Evolutionary conservation across 805 yeast genomes (phyloP).

Genomic region (Teunomyces pallodes): DNA sequence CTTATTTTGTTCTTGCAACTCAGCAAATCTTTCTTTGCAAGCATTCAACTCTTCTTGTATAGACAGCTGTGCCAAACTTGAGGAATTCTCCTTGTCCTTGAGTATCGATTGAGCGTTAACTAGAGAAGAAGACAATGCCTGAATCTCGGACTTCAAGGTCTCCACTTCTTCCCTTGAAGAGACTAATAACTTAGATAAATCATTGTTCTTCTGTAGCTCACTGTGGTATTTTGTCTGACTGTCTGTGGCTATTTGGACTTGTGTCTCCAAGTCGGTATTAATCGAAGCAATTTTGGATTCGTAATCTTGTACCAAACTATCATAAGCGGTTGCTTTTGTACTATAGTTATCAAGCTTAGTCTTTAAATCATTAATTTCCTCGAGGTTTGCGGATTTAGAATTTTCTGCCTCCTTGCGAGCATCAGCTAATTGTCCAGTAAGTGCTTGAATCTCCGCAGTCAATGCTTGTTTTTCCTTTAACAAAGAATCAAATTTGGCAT

Average conservation of each 20-base stretch:
- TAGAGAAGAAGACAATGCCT: constrained; percentile 1
- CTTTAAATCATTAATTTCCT: constrained; percentile 27
- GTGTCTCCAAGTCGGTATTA: constrained; percentile 35
- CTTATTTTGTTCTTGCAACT: constrained; percentile 64
- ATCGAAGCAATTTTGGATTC: constrained; percentile 28
- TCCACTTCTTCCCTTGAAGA: constrained; percentile 13
- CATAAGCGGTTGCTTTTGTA: constrained; percentile 33
- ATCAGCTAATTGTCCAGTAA: constrained; percentile 4
- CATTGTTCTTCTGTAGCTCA: constrained; percentile 55
- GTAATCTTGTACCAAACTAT: constrained; percentile 29
- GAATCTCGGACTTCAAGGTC: constrained; percentile 5
- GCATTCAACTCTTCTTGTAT: constrained; percentile 37
- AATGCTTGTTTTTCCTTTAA: constrained; percentile 23
- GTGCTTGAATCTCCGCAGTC: constrained; percentile 11
- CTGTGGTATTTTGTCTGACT: constrained; percentile 54
- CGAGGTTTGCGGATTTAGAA: constrained; percentile 15
- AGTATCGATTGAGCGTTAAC: neutral
- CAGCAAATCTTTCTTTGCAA: constrained; percentile 47
- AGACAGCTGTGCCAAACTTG: constrained; percentile 20
- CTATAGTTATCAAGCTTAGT: constrained; percentile 18
- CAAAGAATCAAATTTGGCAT: constrained; percentile 18
- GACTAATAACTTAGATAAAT: constrained; percentile 36
- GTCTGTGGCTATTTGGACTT: constrained; percentile 45
- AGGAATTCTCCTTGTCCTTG: constrained; percentile 12
- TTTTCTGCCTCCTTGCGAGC: constrained; percentile 19